Evolutionary conservation across 768 basidiomycete species (phyloP), one percentile per base, ranked within the genome.

Genomic region (Pleurotus citrinopileatus): DNA sequence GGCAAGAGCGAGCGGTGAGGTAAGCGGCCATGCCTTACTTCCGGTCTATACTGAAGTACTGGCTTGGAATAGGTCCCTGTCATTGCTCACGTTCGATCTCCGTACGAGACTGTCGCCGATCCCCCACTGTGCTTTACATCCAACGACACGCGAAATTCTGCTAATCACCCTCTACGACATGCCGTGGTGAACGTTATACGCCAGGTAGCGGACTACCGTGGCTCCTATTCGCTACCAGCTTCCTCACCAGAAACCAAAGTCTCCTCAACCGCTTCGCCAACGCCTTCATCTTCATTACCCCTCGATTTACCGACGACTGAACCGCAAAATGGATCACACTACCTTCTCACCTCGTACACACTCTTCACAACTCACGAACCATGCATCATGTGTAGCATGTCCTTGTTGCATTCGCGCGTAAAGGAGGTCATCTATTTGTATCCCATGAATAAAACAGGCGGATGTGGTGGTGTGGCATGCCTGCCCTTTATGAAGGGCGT

Each of bases 341-440:
- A 99, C 69, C 85, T 98, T 40, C 77, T 98, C 22, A 98, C 94
- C 0, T 84, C 85, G 2, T 79, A 85, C 15, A 83, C 86, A 1
- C 75, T 98, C 22, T 98, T 98, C 73, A 82, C 84, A 51, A 92
- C 93, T 8, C 96, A 99, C 69, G 97, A 99, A 61, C 97, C 97
- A 0, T 99, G 97, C 61, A 80, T 99, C 54, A 94, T 98, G 92
- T 99, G 97, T 67, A 83, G 86, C 61, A 99, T 99, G 97, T 92
- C 94, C 2, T 72, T 98, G 19, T 73, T 97, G 4, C 97, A 99
- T 69, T 94, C 91, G 1, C 83, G 97, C n/a, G 92, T 98, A 53
- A 87, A 89, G 61, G 86, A 94, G 56, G 80, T 98, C 4, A 79
- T 91, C 64, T 84, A 86, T 63, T 65, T 98, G 28, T 64, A 81